phyloP scores from a whole-genome alignment of 108 stramenopile species.

The Licmophora abbreviata region DNA sequence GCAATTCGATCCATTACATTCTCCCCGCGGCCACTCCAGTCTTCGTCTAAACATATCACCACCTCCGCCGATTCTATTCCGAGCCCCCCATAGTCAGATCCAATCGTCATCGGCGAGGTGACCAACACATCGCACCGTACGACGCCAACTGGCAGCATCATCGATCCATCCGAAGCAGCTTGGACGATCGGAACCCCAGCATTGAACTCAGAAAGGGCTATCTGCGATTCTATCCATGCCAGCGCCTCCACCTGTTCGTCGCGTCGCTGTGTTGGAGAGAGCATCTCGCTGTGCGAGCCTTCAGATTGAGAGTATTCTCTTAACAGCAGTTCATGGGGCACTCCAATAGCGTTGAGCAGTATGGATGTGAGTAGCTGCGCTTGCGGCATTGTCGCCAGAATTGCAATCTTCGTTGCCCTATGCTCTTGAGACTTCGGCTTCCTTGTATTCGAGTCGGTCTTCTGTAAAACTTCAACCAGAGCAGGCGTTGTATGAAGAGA shows the following conservation, averaged over 20 bases:
- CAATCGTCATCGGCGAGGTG: slow-evolving; percentile 44
- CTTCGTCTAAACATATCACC: slow-evolving; percentile 73
- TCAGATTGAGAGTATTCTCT: slow-evolving; percentile 6
- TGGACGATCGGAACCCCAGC: neutral
- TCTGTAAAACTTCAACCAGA: slow-evolving; percentile 31
- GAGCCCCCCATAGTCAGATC: slow-evolving; percentile 45
- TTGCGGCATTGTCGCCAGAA: slow-evolving; percentile 61
- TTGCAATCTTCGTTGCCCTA: slow-evolving; percentile 42
- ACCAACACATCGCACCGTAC: slow-evolving; percentile 64
- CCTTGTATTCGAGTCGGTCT: slow-evolving; percentile 1
- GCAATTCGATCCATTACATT: slow-evolving; percentile 28
- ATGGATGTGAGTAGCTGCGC: slow-evolving; percentile 41
- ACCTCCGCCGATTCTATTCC: slow-evolving; percentile 48
- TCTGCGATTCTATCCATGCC: slow-evolving; percentile 51
- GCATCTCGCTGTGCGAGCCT: neutral
- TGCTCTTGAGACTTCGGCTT: slow-evolving; percentile 8
- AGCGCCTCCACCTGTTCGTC: neutral
- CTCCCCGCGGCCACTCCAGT: slow-evolving; percentile 73
- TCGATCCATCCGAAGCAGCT: neutral
- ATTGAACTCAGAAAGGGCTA: slow-evolving; percentile 39
- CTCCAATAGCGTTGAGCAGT: slow-evolving; percentile 60
- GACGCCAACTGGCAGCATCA: no score
- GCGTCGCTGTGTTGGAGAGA: neutral
- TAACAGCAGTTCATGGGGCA: slow-evolving; percentile 42
- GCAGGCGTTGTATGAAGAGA: no score